Evolutionary conservation across 2,329 filamentous ascomycete species (phyloP), one percentile per base, ranked within the genome.

Genomic region (Mycosphaerella sp.): DNA sequence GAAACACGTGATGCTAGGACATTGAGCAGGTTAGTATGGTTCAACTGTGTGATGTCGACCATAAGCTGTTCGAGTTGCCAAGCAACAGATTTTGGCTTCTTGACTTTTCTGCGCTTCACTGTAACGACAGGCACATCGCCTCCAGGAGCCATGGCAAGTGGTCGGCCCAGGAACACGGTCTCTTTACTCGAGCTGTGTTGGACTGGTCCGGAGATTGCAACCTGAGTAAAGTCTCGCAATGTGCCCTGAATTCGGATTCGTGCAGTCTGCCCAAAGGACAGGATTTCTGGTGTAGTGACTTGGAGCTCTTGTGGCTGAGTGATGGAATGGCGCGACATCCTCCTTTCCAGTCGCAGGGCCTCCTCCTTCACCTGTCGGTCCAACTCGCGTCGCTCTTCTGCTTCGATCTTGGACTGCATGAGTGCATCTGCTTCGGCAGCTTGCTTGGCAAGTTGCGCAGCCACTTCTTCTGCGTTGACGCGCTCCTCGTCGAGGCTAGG

Each of bases 401-500:
- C 45, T 23, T 56, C 46, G 2, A 54, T 70, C 45, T 75, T 70
- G 14, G 65, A 64, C 45, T 70, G 70, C 52, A 64, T 64, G 23
- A 70, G 72, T 46, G 67, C 66, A 7, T 76, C 69, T 32, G 73
- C 69, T 51, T 74, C 66, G 53, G 74, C 68, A 21, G 72, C 67
- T 49, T 73, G 63, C 54, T 72, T 72, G 0, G 77, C 86, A 48
- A 81, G 72, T 64, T 78, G 78, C 44, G 82, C 82, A 29, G 87
- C 76, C 23, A 81, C 82, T 21, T 86, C 86, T 72, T 95, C 88
- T 58, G 95, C 89, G 11, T 83, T 83, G 29, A 87, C 89, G 39
- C 91, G 82, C 70, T 97, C 91, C 64, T 95, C 89, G 65, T 95
- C 89, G 6, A 97, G 76, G 32, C 89, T 95, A 1, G 89, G 90